Evolutionary conservation across 139 green algal genomes (phyloP).

Genomic region (Astrephomene gubernaculifera): DNA sequence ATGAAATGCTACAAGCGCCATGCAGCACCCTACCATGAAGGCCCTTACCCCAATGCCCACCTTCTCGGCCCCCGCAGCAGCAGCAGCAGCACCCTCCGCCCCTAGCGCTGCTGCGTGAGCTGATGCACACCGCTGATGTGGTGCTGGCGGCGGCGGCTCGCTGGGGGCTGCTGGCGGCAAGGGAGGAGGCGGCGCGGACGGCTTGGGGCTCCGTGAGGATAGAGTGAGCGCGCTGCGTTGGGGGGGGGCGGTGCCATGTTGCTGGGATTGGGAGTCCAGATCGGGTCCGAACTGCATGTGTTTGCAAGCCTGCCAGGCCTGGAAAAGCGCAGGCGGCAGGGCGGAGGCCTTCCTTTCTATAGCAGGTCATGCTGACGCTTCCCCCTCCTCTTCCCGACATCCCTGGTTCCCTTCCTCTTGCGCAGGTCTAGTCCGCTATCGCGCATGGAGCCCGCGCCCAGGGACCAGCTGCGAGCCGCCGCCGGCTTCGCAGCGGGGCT

Average conservation of each 20-base stretch:
- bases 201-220: conserved; percentile 3
- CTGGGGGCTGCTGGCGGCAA: background rate
- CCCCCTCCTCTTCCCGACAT: too few relatives aligned
- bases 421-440: conserved; percentile 10
- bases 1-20: too few relatives aligned
- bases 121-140: background rate
- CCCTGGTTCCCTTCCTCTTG: too few relatives aligned
- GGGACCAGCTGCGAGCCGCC: background rate
- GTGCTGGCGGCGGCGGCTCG: background rate
- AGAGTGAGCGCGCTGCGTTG: conserved; percentile 11
- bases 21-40: too few relatives aligned
- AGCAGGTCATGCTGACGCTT: too few relatives aligned
- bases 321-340: too few relatives aligned
- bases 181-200: background rate
- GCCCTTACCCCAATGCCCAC: too few relatives aligned
- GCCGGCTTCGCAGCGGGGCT: background rate
- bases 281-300: too few relatives aligned
- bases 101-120: background rate
- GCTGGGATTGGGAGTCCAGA: too few relatives aligned
- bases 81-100: background rate
- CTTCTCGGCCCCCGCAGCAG: background rate
- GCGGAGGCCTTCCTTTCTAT: too few relatives aligned
- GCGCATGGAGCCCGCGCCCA: conserved; percentile 18
- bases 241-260: too few relatives aligned
- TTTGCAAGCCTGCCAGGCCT: too few relatives aligned